Conservation (phyloP, 345 rosid species). For the Citropsis articulata region DNA sequence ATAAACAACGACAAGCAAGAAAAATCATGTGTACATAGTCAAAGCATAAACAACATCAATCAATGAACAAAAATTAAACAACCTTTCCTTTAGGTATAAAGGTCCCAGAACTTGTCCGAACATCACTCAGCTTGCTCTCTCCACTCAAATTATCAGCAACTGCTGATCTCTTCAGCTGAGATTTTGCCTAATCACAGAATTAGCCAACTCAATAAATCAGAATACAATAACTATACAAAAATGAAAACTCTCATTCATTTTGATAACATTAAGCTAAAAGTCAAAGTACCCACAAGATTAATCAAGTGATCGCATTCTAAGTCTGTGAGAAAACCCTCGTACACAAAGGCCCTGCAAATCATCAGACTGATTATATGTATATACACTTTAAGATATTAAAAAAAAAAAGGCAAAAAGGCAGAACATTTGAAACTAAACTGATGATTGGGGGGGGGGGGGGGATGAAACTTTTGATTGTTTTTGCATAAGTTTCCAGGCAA, state of each 20-base stretch:
- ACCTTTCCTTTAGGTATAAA: slow-evolving; percentile 91
- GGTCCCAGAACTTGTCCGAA: slow-evolving; percentile 95
- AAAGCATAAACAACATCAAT: not conserved
- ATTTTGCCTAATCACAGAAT: slow-evolving; percentile 49
- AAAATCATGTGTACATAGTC: not conserved
- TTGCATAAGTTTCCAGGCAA: not conserved
- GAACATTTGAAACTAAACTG: not conserved
- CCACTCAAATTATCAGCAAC: slow-evolving; percentile 91
- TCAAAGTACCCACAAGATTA: slow-evolving; percentile 59
- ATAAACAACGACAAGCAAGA: not conserved
- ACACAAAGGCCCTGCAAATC: slow-evolving; percentile 75
- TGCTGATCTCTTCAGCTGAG: slow-evolving; percentile 89
- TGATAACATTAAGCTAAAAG: not conserved
- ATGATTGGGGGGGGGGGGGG: not conserved
- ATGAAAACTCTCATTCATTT: slow-evolving; percentile 4
- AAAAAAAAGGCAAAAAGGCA: not conserved
- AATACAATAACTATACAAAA: not conserved
- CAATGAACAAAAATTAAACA: slow-evolving; percentile 5
- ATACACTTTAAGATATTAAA: not conserved
- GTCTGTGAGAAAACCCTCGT: slow-evolving; percentile 85
- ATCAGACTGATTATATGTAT: not conserved
- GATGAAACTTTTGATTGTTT: not conserved
- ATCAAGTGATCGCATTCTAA: slow-evolving; percentile 95
- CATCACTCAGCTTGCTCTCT: slow-evolving; percentile 78
- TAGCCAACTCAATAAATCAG: slow-evolving; percentile 4